phyloP scores from a whole-genome alignment of 805 yeast genomes.

The Saccharomycopsis vini region DNA sequence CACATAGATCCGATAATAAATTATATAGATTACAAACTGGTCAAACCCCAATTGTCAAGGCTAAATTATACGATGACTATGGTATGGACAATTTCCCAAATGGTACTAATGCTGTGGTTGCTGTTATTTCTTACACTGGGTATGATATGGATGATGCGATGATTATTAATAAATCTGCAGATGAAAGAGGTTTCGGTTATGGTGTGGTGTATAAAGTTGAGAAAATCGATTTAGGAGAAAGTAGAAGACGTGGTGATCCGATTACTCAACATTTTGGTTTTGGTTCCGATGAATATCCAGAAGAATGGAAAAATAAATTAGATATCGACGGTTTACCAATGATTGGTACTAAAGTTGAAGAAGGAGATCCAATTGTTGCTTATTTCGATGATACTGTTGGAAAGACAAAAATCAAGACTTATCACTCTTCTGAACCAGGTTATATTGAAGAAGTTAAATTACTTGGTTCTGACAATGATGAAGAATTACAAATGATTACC shows the following conservation, averaged over 20 bases:
- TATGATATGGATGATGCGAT: slow-evolving; percentile 99
- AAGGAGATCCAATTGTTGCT: slow-evolving; percentile 94
- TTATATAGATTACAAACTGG: slow-evolving; percentile 89
- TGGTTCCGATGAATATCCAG: slow-evolving; percentile 89
- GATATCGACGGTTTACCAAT: slow-evolving; percentile 91
- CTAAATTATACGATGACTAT: slow-evolving; percentile 86
- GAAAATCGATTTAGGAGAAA: slow-evolving; percentile 70
- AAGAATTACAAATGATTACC: slow-evolving; percentile 76
- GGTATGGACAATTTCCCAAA: slow-evolving; percentile 99
- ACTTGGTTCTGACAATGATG: slow-evolving; percentile 67
- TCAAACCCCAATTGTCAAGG: slow-evolving; percentile 94
- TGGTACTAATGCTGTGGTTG: slow-evolving; percentile 97
- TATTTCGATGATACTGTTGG: slow-evolving; percentile 86
- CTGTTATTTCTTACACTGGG: slow-evolving; percentile 97
- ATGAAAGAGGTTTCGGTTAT: slow-evolving; percentile 95
- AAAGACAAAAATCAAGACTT: slow-evolving; percentile 83
- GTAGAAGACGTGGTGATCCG: slow-evolving; percentile 87
- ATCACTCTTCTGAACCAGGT: slow-evolving; percentile 91
- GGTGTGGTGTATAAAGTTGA: slow-evolving; percentile 96
- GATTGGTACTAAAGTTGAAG: slow-evolving; percentile 79
- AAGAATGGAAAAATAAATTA: slow-evolving; percentile 76
- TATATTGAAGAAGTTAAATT: slow-evolving; percentile 92
- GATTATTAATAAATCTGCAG: slow-evolving; percentile 95
- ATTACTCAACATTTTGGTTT: slow-evolving; percentile 90
- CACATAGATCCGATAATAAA: slow-evolving; percentile 90